Evolutionary conservation across 768 basidiomycete genomes (phyloP).

Genomic region (Rhizopogon rudus): DNA sequence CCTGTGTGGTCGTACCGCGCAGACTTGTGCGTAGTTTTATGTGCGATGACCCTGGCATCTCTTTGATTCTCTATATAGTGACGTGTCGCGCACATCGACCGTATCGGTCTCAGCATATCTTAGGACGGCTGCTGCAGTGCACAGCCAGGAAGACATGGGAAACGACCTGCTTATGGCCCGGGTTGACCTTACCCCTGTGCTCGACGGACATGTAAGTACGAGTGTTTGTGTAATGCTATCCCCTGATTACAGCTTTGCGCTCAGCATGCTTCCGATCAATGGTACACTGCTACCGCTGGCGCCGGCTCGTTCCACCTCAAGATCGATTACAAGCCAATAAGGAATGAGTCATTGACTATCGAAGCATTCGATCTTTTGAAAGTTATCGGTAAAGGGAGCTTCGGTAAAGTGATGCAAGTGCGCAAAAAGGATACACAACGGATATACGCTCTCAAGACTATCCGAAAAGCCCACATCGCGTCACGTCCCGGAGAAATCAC

Average conservation of each 20-base stretch:
- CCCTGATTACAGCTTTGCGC: constrained; percentile 9
- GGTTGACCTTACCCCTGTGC: constrained; percentile 79
- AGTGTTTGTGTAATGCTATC: background rate
- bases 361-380: constrained; percentile 96
- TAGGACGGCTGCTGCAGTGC: constrained; percentile 66
- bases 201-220: constrained; percentile 67
- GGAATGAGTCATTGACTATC: constrained; percentile 84
- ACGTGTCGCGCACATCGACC: constrained; percentile 91
- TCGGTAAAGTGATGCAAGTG: constrained; percentile 99
- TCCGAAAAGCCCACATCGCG: constrained; percentile 96
- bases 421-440: constrained; percentile 98
- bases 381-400: constrained; percentile 96
- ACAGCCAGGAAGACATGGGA: constrained; percentile 91
- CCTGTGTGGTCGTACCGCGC: constrained; percentile 97
- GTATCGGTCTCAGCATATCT: constrained; percentile 91
- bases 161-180: constrained; percentile 95
- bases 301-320: constrained; percentile 93
- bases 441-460: constrained; percentile 97
- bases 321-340: constrained; percentile 86
- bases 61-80: constrained; percentile 45
- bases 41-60: background rate
- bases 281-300: constrained; percentile 81
- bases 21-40: constrained; percentile 67
- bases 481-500: constrained; percentile 96
- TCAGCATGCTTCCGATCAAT: constrained; percentile 84